Conservation (phyloP, 768 basidiomycete species). For the Hortiboletus campestris region DNA sequence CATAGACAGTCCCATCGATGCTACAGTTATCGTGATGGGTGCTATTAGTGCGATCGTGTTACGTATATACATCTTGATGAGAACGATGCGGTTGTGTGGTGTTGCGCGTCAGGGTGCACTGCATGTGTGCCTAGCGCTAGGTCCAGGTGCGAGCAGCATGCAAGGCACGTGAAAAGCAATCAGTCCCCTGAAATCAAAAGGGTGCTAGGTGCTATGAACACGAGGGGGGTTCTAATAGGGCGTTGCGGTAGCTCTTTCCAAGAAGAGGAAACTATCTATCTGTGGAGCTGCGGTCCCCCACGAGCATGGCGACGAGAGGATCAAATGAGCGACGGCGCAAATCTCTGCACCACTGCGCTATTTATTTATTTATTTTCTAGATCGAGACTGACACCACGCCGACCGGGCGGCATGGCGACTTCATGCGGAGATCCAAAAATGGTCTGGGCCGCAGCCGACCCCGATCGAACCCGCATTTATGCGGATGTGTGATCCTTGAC, state of each 20-base stretch:
- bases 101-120: constrained; percentile 12
- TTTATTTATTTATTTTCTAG: neutral
- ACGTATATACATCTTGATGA: constrained; percentile 13
- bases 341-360: neutral
- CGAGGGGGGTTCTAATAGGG: constrained; percentile 24
- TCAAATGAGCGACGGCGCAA: neutral
- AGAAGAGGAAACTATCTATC: neutral
- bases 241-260: constrained; percentile 1
- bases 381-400: constrained; percentile 25
- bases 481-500: constrained; percentile 31
- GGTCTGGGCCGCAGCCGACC: constrained; percentile 38
- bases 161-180: constrained; percentile 29
- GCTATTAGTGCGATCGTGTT: constrained; percentile 15
- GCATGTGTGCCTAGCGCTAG: constrained; percentile 18
- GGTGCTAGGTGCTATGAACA: constrained; percentile 25
- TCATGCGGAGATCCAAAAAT: constrained; percentile 34
- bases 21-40: constrained; percentile 13
- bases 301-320: neutral
- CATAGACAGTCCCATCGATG: constrained; percentile 15
- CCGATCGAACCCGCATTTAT: constrained; percentile 38
- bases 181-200: constrained; percentile 28
- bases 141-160: constrained; percentile 25
- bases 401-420: constrained; percentile 24
- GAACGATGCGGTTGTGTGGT: constrained; percentile 13
- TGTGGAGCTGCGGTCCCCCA: neutral